Base-by-base conservation (phyloP, 805 yeast species). In the Nadsonia fulvescens region DNA sequence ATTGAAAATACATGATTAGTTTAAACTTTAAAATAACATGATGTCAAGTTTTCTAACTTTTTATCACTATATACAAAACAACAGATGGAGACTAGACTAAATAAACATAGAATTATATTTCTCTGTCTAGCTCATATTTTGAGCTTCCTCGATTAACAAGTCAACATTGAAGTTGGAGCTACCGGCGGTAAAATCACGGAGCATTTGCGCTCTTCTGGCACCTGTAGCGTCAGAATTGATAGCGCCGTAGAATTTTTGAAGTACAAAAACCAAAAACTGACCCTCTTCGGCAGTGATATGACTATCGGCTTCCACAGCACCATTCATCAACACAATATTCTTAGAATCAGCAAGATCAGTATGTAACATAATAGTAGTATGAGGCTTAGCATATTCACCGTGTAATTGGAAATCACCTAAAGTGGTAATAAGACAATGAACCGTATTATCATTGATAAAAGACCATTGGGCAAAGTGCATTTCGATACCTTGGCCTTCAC, bases 381-480 rank as follows among this genome's bases (percentile, higher is more conserved):
- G 96, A 1, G 98, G 96, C 44, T 79, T 73, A 6, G 98, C 93
- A 49, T 61, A 89, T 44, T 86, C 95, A 30, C 66, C 68, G 44
- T 86, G 94, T 15, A 82, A 61, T 48, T 86, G 82, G 51, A 69
- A 89, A 51, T 89, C 96, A 2, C 89, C 83, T 36, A 89, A 61
- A 0, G 94, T 70, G 2, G 98, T 89, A 39, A 89, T 58, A 63
- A 89, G 63, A 44, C 92, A 79, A 52, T 89, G 94, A 1, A 78
- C 59, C 2, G 95, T 83, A 21, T 68, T 40, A 9, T 77, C 72
- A 1, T 86, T 93, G 8, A 75, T 83, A 46, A 81, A 78, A 11
- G 69, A 61, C 98, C 98, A 89, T 53, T 89, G 96, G 12, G 83
- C 68, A 46, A 75, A 81, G 44, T 89, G 95, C 53, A 89, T 61